phyloP scores from a whole-genome alignment of 2,329 filamentous ascomycete species.

The Fusarium decemcellulare region DNA sequence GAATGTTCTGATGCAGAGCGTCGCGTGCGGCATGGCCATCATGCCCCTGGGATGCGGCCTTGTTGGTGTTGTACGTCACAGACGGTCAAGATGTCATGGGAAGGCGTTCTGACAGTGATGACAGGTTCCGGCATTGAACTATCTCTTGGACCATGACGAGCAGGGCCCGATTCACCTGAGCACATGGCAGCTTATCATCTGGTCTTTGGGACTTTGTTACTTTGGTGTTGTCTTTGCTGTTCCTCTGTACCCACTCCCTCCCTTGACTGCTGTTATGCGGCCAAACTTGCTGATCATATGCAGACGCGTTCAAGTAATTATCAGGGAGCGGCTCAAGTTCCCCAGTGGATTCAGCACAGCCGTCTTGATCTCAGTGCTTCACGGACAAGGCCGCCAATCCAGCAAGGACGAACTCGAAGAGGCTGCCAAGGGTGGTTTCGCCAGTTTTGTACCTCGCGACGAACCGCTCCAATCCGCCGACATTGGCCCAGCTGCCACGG shows the following conservation, averaged over 20 bases:
- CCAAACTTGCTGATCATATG: conserved; percentile 10
- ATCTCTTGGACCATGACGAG: conserved; percentile 83
- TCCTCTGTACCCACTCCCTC: conserved; percentile 69
- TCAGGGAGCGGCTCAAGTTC: conserved; percentile 92
- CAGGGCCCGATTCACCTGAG: conserved; percentile 81
- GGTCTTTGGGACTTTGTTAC: conserved; percentile 94
- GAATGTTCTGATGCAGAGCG: conserved; percentile 96
- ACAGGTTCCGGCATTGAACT: conserved; percentile 89
- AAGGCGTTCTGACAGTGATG: conserved; percentile 11
- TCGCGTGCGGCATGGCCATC: conserved; percentile 94
- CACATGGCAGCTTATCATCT: conserved; percentile 85
- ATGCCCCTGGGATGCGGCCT: conserved; percentile 98
- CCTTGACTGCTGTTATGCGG: background rate
- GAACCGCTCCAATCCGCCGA: conserved; percentile 35
- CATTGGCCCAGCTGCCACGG: conserved; percentile 40
- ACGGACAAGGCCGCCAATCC: conserved; percentile 68
- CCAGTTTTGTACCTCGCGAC: conserved; percentile 57
- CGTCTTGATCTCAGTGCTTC: conserved; percentile 90
- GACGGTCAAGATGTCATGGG: background rate
- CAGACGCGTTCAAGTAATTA: conserved; percentile 88
- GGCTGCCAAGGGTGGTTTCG: conserved; percentile 57
- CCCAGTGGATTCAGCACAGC: conserved; percentile 97
- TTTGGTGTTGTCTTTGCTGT: conserved; percentile 98
- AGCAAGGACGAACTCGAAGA: conserved; percentile 52
- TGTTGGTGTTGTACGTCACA: conserved; percentile 79